Base-by-base conservation (phyloP, 495 filamentous ascomycete genomes). In the Xylaria longipes region DNA sequence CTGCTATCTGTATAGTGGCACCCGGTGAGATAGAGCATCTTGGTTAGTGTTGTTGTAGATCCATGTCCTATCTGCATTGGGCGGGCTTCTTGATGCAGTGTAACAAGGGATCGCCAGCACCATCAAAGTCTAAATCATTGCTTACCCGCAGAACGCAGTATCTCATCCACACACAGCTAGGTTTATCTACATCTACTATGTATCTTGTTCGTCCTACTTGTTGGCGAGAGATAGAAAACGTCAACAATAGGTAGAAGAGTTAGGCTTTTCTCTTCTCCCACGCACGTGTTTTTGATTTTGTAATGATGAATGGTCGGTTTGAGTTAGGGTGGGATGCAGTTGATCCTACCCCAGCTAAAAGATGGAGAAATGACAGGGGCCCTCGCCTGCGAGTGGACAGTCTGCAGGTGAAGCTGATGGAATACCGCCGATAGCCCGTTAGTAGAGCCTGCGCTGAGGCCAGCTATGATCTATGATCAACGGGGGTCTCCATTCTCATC, bases 51-150 rank as follows among this genome's bases (percentile, higher is more conserved):
- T 56, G 15, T 22, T 22, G 57, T 37, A 22, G 61, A 64, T 33
- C 61, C 63, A 66, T 66, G 63, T 50, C 45, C 25, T 41, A 46
- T 46, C 39, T 46, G 29, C 62, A 65, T 63, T 63, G 60, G 11
- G 37, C 60, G 35, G 15, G 33, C 60, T 9, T 27, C 60, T 41
- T 25, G 60, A 41, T 43, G 60, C 60, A 63, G 37, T 63, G 60
- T 27, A 63, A 63, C 60, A 43, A 29, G 9, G 22, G 45, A 63
- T 63, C 60, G 35, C 20, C n/a, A 63, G 37, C 1, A 63, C 5
- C 17, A 63, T 63, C 22, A 1, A 63, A 29, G 25, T 20, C 9
- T 15, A 43, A 27, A 12, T 33, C 15, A 48, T 48, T 31, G 41
- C 48, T n/a, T 5, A n/a, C 15, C 15, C 2, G 37, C 20, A n/a